Evolutionary conservation across 306 rosid genomes (phyloP).

Genomic region (Cucurbita moschata): DNA sequence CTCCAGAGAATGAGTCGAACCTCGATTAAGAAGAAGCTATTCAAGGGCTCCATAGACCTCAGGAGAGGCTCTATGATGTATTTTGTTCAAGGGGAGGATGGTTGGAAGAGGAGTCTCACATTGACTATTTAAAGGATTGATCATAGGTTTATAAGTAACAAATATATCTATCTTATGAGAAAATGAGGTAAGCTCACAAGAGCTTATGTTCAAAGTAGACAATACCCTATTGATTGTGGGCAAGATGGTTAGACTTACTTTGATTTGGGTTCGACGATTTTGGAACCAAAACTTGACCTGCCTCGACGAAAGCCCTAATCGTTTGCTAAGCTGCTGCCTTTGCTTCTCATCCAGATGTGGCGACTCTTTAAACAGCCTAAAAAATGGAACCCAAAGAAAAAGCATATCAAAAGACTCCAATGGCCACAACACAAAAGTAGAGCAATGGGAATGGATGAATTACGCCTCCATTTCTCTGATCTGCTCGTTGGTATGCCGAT

Average conservation of each 20-base stretch:
- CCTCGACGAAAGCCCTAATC: constrained; percentile 80
- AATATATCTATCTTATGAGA: too few species aligned
- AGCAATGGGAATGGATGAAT: not conserved
- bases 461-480: constrained; percentile 97
- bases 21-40: too few species aligned
- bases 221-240: too few species aligned
- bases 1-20: too few species aligned
- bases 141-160: too few species aligned
- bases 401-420: not conserved
- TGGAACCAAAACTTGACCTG: constrained; percentile 99
- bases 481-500: constrained; percentile 78
- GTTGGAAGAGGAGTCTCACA: too few species aligned
- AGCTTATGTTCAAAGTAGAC: too few species aligned
- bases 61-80: too few species aligned
- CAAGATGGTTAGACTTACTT: constrained; percentile 21
- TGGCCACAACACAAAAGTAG: not conserved
- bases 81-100: too few species aligned
- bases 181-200: too few species aligned
- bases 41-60: too few species aligned
- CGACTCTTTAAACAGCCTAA: constrained; percentile 84
- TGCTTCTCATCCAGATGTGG: constrained; percentile 99
- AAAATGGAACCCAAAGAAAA: not conserved
- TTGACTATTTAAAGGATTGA: too few species aligned
- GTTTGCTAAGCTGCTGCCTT: constrained; percentile 88
- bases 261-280: constrained; percentile 96